Percentiles rank a stretch among this genome's conserved stretches.
phyloP scores from a whole-genome alignment of 2,329 filamentous ascomycete genomes.

The Sclerotinia glacialis region DNA sequence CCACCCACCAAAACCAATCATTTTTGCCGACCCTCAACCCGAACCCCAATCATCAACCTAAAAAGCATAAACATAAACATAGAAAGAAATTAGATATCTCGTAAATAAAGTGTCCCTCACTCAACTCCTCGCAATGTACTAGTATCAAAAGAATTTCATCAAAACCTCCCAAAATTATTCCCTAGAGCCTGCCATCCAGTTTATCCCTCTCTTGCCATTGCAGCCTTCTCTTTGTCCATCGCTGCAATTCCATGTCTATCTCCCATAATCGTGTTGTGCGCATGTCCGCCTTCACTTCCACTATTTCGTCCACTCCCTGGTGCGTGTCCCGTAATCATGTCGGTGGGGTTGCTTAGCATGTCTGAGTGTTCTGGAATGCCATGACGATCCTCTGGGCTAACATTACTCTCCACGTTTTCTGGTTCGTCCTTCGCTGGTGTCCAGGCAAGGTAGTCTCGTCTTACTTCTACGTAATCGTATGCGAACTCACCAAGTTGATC shows the following conservation, averaged over 20 bases:
- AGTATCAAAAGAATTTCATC: background rate
- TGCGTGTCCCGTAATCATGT: conserved; percentile 8
- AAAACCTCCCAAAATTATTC: background rate
- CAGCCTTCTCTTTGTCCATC: conserved; percentile 42
- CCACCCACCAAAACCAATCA: background rate
- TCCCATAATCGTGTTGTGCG: conserved; percentile 47
- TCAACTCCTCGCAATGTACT: conserved; percentile 8
- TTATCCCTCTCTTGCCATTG: conserved; percentile 17
- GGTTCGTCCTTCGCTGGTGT: conserved; percentile 71
- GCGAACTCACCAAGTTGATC: conserved; percentile 88
- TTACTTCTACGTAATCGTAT: conserved; percentile 87
- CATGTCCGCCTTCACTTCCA: conserved; percentile 32
- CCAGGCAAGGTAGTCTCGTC: conserved; percentile 85
- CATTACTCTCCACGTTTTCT: conserved; percentile 49
- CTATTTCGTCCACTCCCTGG: background rate
- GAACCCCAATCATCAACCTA: background rate
- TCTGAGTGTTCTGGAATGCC: conserved; percentile 69
- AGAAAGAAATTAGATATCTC: conserved; percentile 16
- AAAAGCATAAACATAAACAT: background rate
- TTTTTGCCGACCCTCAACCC: conserved; percentile 6
- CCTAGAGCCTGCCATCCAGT: background rate
- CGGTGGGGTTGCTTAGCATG: conserved; percentile 53
- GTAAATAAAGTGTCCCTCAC: background rate
- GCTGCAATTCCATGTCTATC: conserved; percentile 52
- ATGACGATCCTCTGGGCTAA: conserved; percentile 63